Evolutionary conservation across 768 basidiomycete species (phyloP).

Genomic region (Plicaturopsis crispa): DNA sequence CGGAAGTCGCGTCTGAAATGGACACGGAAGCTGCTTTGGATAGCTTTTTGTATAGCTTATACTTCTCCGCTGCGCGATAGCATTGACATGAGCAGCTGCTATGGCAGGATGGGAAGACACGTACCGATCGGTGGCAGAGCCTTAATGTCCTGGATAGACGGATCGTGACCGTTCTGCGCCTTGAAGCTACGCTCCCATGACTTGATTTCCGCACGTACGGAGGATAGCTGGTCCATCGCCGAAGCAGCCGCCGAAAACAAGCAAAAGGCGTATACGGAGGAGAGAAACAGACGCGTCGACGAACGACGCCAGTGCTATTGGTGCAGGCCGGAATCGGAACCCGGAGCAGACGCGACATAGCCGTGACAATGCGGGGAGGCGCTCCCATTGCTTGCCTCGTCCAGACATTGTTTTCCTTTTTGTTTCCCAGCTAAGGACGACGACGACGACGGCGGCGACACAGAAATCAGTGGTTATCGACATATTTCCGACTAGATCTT

Average conservation of each 20-base stretch:
- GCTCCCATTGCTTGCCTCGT: no score
- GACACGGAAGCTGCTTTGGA: slow-evolving; percentile 35
- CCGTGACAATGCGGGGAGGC: no score
- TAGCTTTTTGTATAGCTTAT: slow-evolving; percentile 75
- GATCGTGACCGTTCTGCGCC: slow-evolving; percentile 43
- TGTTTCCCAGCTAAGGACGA: no score
- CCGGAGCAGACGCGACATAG: no score
- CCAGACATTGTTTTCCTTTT: no score
- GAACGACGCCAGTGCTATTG: no score
- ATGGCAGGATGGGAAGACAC: slow-evolving; percentile 15
- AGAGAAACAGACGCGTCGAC: slow-evolving; percentile 7
- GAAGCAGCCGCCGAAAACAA: no score
- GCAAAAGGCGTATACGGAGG: slow-evolving; percentile 20
- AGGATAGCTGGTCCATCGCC: slow-evolving; percentile 25
- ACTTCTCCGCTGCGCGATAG: slow-evolving; percentile 54
- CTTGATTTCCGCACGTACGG: slow-evolving; percentile 66
- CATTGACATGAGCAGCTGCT: slow-evolving; percentile 8
- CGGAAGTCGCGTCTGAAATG: slow-evolving; percentile 26
- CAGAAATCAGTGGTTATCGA: no score
- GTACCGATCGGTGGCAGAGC: slow-evolving; percentile 54
- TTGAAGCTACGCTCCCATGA: slow-evolving; percentile 70
- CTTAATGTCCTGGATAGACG: slow-evolving; percentile 67
- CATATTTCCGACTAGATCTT: no score
- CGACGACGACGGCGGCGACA: no score
- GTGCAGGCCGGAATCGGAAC: no score